A percentile compares a stretch with the other conserved stretches of the same genome.
These are phyloP conservation scores for Sonneratia alba DNA, from an alignment of 345 rosid species.

Conservation along the genomic window DNA sequence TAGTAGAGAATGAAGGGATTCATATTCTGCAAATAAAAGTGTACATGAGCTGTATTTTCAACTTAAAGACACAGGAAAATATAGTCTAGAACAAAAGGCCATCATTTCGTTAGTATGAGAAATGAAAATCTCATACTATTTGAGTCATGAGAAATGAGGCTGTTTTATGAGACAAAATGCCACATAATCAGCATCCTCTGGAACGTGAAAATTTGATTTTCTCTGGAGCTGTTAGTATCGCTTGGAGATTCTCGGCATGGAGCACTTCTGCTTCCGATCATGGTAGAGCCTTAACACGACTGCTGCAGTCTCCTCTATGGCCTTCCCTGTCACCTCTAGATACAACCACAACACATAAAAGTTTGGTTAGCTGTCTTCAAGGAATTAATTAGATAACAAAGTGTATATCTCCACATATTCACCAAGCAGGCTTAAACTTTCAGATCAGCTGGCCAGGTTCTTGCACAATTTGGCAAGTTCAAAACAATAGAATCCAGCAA, in stretches of 20 bases:
- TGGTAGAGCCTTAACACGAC: constrained; percentile 64
- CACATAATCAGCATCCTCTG: background rate
- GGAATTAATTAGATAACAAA: background rate
- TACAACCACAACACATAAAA: constrained; percentile 7
- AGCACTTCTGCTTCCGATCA: constrained; percentile 52
- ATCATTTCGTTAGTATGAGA: background rate
- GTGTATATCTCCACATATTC: background rate
- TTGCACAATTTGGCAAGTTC: background rate
- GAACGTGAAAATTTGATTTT: background rate
- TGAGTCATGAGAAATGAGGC: background rate
- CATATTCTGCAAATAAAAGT: background rate
- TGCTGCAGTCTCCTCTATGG: constrained; percentile 88
- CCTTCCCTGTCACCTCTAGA: constrained; percentile 90
- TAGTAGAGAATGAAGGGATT: too few relatives aligned
- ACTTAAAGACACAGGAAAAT: background rate
- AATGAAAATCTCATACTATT: background rate
- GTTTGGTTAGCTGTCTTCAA: background rate
- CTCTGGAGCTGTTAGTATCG: constrained; percentile 26
- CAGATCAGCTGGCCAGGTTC: background rate
- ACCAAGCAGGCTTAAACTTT: background rate
- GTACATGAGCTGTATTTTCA: background rate
- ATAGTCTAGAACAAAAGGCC: background rate
- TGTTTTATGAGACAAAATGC: background rate
- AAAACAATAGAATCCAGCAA: background rate
- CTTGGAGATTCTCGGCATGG: constrained; percentile 76